Evolutionary conservation across 2,329 filamentous ascomycete species (phyloP).

Genomic region (Ophidiomyces ophidiicola): DNA sequence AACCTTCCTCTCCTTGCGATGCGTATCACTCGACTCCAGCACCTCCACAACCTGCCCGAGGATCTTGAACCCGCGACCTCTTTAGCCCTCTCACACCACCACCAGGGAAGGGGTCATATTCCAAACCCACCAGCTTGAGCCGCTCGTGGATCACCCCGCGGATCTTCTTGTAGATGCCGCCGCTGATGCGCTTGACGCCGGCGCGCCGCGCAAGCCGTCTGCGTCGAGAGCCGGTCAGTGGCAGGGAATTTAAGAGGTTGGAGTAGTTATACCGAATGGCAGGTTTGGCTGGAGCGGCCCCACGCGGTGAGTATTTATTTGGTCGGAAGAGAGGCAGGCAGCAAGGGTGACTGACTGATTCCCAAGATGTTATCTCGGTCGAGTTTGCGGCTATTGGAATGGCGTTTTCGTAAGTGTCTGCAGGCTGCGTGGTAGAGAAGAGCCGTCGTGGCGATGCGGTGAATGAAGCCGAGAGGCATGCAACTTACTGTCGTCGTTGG

Average conservation of each 20-base stretch:
- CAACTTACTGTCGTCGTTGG: constrained; percentile 22
- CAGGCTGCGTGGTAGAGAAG: neutral
- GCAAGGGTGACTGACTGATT: constrained; percentile 19
- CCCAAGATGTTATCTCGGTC: constrained; percentile 21
- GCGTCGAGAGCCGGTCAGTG: neutral
- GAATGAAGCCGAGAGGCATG: too few species aligned
- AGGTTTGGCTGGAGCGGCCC: constrained; percentile 18
- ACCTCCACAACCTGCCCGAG: constrained; percentile 18
- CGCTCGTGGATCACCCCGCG: constrained; percentile 18
- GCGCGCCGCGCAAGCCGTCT: constrained; percentile 30
- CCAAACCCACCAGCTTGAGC: constrained; percentile 18
- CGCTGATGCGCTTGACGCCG: constrained; percentile 23
- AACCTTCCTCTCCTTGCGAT: constrained; percentile 14
- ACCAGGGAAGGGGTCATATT: neutral
- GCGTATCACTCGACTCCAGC: constrained; percentile 16
- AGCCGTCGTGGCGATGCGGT: too few species aligned
- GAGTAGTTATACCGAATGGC: constrained; percentile 21
- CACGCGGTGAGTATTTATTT: too few species aligned
- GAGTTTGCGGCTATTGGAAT: constrained; percentile 11
- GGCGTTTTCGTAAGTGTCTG: neutral
- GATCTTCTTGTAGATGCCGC: constrained; percentile 21
- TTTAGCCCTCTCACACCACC: neutral
- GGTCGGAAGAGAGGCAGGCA: neutral
- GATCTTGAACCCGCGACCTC: too few species aligned
- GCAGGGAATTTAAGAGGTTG: neutral